Evolutionary conservation across 2,329 filamentous ascomycete genomes (phyloP), one percentile per base, ranked within the genome.

Genomic region (Colletotrichum liriopes): DNA sequence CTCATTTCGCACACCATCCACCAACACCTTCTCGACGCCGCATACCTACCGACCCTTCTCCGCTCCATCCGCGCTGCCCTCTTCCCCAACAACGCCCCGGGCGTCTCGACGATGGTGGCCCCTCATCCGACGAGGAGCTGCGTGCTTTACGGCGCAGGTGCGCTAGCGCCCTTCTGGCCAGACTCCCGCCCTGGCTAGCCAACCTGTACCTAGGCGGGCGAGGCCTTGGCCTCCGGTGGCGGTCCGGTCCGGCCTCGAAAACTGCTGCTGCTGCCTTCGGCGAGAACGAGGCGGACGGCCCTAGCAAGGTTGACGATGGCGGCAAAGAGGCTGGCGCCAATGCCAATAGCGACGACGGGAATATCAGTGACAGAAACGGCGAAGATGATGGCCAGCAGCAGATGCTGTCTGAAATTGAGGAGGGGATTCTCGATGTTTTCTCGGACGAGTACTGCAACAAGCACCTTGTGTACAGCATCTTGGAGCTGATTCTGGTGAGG

Each of bases 361-460:
- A 39, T 43, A 35, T 41, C 59, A 77, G 73, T 56, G 69, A 71
- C 65, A 73, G 75, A 37, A 75, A 77, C 45, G 76, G 78, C n/a
- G 65, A 76, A 59, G 76, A 76, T 47, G 74, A 77, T 45, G 79
- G 80, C 59, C 84, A 89, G 64, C 82, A 84, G 73, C 83, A 82
- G 60, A 85, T 91, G 70, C 82, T 90, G 55, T 81, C 84, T 72
- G 88, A 92, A 76, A 87, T 94, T 74, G 90, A 92, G 78, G 84
- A 87, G 73, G 83, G 89, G 35, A 85, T 95, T 56, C 86, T 98
- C 58, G 90, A 93, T 77, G 86, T 95, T 47, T 92, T 98, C 75
- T 90, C 89, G 20, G 95, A 98, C 82, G 86, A 89, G 63, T 98
- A 98, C 83, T 93, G 95, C 83, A 99, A 99, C 83, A 97, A 95